Conservation (phyloP, 345 rosid species). For the Angophora floribunda region DNA sequence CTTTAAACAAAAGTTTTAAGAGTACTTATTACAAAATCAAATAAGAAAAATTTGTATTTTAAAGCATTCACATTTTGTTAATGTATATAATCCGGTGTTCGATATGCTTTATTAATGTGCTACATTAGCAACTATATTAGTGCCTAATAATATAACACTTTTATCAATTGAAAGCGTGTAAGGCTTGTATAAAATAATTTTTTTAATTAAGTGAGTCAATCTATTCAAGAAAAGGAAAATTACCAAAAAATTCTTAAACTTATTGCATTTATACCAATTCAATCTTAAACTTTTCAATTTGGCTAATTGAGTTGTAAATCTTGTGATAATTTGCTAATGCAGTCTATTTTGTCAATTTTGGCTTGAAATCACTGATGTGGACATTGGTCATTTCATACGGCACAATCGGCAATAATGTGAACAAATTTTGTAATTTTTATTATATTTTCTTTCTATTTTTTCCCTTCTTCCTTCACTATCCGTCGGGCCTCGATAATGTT, state of each 20-base stretch:
- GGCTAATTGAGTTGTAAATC: not conserved
- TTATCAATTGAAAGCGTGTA: not conserved
- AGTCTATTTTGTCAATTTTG: not conserved
- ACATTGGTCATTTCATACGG: not conserved
- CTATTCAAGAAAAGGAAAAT: accelerated
- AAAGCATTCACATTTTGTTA: not conserved
- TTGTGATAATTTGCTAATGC: not conserved
- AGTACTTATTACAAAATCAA: not conserved
- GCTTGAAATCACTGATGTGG: not conserved
- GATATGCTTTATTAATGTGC: not conserved
- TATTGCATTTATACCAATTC: too few species aligned
- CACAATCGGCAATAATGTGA: accelerated
- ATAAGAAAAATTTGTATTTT: not conserved
- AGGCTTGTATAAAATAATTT: not conserved
- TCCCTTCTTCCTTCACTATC: not conserved
- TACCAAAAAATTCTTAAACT: not conserved
- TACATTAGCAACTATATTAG: not conserved
- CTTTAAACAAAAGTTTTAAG: not conserved
- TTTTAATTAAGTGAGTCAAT: not conserved
- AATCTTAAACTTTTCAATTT: too few species aligned
- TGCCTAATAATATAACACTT: not conserved
- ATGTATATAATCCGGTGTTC: not conserved
- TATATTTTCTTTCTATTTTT: too few species aligned
- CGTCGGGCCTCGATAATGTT: accelerated
- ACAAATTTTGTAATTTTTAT: too few species aligned